Evolutionary conservation across 2,329 filamentous ascomycete species (phyloP).

Genomic region (Hymenoscyphus scutula): DNA sequence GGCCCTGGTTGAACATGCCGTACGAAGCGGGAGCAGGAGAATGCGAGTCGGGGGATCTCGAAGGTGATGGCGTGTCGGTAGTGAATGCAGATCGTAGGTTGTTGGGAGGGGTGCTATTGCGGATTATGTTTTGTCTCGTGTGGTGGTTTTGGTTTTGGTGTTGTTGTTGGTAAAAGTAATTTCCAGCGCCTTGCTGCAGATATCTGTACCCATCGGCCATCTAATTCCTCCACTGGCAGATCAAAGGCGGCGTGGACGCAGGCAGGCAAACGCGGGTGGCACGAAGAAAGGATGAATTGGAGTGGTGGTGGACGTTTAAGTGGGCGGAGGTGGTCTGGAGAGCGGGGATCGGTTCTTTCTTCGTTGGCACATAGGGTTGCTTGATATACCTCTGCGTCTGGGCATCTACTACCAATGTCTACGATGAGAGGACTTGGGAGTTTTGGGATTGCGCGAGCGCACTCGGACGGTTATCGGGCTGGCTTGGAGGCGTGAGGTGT

Average conservation of each 20-base stretch:
- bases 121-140: constrained; percentile 45
- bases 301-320: constrained; percentile 22
- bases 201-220: constrained; percentile 70
- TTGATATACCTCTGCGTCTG: constrained; percentile 17
- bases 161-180: constrained; percentile 56
- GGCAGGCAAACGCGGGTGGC: constrained; percentile 27
- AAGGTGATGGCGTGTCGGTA: constrained; percentile 53
- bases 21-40: constrained; percentile 36
- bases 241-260: constrained; percentile 29
- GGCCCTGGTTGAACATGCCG: constrained; percentile 70
- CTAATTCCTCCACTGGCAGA: constrained; percentile 43
- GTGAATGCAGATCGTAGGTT: constrained; percentile 40
- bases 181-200: constrained; percentile 56
- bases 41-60: constrained; percentile 51
- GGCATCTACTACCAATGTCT: constrained; percentile 30
- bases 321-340: constrained; percentile 26
- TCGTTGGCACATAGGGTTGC: constrained; percentile 38
- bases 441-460: constrained; percentile 8
- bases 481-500: background rate
- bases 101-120: constrained; percentile 44
- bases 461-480: constrained; percentile 5
- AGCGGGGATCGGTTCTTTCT: constrained; percentile 33
- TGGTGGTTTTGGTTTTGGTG: constrained; percentile 37
- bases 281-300: constrained; percentile 11
- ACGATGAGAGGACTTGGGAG: constrained; percentile 13